Conservation (phyloP, 23 red algal genomes). For the Gracilaria caudata region DNA sequence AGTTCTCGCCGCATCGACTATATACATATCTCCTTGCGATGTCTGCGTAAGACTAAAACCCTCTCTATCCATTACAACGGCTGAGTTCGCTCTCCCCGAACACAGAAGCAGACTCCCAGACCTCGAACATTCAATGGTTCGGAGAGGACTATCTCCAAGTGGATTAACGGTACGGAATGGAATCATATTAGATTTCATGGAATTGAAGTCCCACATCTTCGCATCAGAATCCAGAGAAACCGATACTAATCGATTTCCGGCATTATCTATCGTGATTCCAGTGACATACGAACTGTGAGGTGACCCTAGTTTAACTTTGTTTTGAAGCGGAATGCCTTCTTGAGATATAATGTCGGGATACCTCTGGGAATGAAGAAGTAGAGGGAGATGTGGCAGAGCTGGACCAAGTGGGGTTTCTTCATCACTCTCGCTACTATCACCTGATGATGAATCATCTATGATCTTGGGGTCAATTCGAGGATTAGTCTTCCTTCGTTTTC, state of each 20-base stretch:
- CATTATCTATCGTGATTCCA: slow-evolving; percentile 39
- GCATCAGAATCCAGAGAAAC: slow-evolving; percentile 44
- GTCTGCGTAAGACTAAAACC: slow-evolving; percentile 41
- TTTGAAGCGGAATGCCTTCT: slow-evolving; percentile 28
- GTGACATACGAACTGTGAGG: slow-evolving; percentile 54
- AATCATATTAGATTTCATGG: slow-evolving; percentile 39
- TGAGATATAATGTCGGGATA: neutral
- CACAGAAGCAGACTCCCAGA: slow-evolving; percentile 39
- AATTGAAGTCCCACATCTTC: slow-evolving; percentile 63
- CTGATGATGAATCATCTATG: slow-evolving; percentile 55
- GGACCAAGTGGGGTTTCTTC: slow-evolving; percentile 51
- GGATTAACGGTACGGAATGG: slow-evolving; percentile 54
- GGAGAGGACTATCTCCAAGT: slow-evolving; percentile 37
- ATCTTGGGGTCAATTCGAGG: slow-evolving; percentile 63
- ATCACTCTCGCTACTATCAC: slow-evolving; percentile 20
- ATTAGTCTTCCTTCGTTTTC: slow-evolving; percentile 1
- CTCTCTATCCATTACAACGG: slow-evolving; percentile 51
- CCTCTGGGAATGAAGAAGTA: neutral
- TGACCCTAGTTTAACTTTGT: slow-evolving; percentile 19
- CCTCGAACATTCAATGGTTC: slow-evolving; percentile 29
- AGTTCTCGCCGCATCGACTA: slow-evolving; percentile 61
- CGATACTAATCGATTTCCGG: slow-evolving; percentile 65
- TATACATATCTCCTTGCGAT: slow-evolving; percentile 66
- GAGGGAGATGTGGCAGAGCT: slow-evolving; percentile 9
- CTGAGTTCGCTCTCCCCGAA: slow-evolving; percentile 43